A percentile compares a stretch with the other conserved stretches of the same genome.
Conservation (phyloP, 2,329 filamentous ascomycete species). For the Arthrobotrys iridis region DNA sequence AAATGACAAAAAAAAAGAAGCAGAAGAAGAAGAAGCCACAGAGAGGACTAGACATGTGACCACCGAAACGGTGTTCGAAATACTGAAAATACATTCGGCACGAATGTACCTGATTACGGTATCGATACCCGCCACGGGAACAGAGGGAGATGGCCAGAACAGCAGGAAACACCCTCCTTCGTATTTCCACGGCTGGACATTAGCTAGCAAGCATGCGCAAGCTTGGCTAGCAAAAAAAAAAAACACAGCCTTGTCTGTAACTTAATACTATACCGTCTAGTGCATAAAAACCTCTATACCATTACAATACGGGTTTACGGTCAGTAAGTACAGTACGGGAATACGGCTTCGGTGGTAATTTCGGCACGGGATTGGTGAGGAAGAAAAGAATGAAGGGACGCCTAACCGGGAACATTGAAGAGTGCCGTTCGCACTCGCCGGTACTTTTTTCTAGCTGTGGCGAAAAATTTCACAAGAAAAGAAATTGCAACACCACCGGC, state of each 20-base stretch:
- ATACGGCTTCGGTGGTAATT: conserved; percentile 48
- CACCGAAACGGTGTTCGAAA: neutral
- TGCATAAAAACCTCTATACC: neutral
- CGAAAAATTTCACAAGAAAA: conserved; percentile 7
- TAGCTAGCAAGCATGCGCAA: too few species aligned
- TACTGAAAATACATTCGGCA: neutral
- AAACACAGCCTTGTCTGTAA: too few species aligned
- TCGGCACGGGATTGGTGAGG: conserved; percentile 31
- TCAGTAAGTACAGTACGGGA: neutral
- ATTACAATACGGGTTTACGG: neutral
- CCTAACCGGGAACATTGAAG: neutral
- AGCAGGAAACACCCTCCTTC: too few species aligned
- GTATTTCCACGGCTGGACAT: too few species aligned
- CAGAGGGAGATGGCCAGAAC: neutral
- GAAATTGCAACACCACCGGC: conserved; percentile 7
- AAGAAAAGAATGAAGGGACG: too few species aligned
- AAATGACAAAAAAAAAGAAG: too few species aligned
- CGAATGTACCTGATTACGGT: neutral
- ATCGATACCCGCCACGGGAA: neutral
- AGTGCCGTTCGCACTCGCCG: neutral
- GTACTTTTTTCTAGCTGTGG: neutral
- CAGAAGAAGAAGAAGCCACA: too few species aligned
- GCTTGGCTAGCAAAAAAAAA: neutral
- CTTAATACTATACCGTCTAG: neutral
- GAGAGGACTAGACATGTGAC: too few species aligned